Evolutionary conservation across 1,139 yeast genomes (phyloP), one percentile per base, ranked within the genome.

Genomic region (Torulaspora pretoriensis): DNA sequence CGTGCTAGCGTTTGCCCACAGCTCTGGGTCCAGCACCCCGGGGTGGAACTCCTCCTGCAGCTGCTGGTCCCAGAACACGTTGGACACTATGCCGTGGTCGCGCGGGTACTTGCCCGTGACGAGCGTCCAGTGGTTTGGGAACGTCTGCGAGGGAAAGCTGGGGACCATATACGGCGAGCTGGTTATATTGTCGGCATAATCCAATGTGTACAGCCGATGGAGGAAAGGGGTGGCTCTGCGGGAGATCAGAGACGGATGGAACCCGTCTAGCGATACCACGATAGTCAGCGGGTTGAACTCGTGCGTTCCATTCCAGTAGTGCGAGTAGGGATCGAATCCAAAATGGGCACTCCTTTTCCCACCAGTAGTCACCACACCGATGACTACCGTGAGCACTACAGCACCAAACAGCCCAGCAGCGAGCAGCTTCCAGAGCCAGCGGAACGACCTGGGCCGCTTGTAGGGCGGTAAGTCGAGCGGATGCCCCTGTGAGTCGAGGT

Each of bases 71-170:
- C 65, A 86, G 60, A 89, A 89, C 0, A 83, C 78, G 65, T 89
- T 88, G 2, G 95, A 90, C 1, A 90, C 85, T 29, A 89, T 83
- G 1, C 97, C 96, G 63, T 90, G 96, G 45, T 82, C 79, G 2
- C 81, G 74, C 1, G 97, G 97, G 48, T 81, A 78, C 40, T 85
- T 67, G 0, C 97, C 97, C 0, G 97, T 90, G 0, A 85, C 81
- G 53, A 90, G 63, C 0, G 96, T 81, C 94, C 96, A 90, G 63
- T 88, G 96, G 61, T 90, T 89, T 0, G 96, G 95, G 57, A 87
- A 86, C 1, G 96, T 86, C 31, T 89, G 85, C 0, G 95, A 78
- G 2, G 97, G 97, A 63, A 89, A 89, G 4, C 88, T 77, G 0
- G 97, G 96, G 3, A 67, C 68, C 92, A 90, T 85, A 59, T 78